phyloP scores from a whole-genome alignment of 2,329 filamentous ascomycete species.

The Akanthomyces muscarius region DNA sequence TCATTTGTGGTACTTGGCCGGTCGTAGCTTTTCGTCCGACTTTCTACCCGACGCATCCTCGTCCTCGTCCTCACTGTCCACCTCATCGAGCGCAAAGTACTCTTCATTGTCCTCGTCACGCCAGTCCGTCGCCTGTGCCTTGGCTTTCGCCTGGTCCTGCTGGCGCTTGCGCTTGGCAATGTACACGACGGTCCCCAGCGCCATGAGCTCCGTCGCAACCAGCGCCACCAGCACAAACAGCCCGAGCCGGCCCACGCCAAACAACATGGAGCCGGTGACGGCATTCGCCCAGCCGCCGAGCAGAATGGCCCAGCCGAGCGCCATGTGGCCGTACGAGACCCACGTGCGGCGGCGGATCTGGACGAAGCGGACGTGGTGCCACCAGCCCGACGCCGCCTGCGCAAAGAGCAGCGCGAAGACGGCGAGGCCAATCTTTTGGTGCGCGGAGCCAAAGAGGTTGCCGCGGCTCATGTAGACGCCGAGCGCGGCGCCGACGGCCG shows the following conservation, averaged over 20 bases:
- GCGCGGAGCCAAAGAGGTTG: constrained; percentile 12
- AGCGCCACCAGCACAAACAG: constrained; percentile 5
- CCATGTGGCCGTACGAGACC: constrained; percentile 17
- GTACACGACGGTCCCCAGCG: neutral
- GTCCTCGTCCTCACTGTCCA: constrained; percentile 14
- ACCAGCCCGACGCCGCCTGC: constrained; percentile 13
- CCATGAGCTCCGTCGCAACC: constrained; percentile 5
- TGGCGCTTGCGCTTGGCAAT: neutral
- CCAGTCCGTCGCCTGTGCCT: constrained; percentile 3
- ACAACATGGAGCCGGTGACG: constrained; percentile 9
- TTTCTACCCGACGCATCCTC: constrained; percentile 7
- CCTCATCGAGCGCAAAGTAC: constrained; percentile 15
- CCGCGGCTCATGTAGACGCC: constrained; percentile 13
- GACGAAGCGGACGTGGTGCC: constrained; percentile 17
- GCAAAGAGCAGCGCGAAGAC: constrained; percentile 1
- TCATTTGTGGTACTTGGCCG: constrained; percentile 13
- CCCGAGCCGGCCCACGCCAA: constrained; percentile 3
- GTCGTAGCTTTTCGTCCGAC: constrained; percentile 13
- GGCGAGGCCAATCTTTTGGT: constrained; percentile 12
- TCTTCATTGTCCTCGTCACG: constrained; percentile 11
- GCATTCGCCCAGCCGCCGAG: constrained; percentile 16
- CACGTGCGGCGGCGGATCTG: constrained; percentile 16
- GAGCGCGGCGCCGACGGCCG: constrained; percentile 5
- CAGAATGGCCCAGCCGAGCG: constrained; percentile 14
- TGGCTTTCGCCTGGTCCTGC: constrained; percentile 2